A percentile compares a stretch with the other conserved stretches of the same genome.
phyloP scores from a whole-genome alignment of 768 basidiomycete genomes.

The Lactarius hatsudake region DNA sequence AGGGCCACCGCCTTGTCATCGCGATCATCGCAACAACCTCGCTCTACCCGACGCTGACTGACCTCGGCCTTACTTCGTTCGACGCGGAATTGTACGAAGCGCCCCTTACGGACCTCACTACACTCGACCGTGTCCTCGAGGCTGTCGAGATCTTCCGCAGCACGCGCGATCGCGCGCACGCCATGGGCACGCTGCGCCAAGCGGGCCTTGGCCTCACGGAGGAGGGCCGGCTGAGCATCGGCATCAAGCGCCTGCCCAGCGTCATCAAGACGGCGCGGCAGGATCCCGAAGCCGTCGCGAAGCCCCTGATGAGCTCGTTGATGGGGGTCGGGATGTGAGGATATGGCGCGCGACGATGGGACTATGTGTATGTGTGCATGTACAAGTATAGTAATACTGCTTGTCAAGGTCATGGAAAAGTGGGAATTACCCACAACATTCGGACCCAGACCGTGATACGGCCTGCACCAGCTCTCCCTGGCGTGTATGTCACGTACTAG shows the following conservation, averaged over 20 bases:
- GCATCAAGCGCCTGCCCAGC: conserved; percentile 90
- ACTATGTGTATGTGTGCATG: background rate
- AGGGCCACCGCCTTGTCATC: conserved; percentile 89
- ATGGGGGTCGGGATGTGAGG: conserved; percentile 49
- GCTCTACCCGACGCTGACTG: conserved; percentile 75
- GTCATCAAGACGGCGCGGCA: conserved; percentile 98
- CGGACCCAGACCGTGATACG: too few relatives aligned
- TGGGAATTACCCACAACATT: too few relatives aligned
- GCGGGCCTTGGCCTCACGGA: conserved; percentile 80
- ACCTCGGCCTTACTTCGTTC: conserved; percentile 83
- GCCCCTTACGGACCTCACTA: too few relatives aligned
- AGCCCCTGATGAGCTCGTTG: conserved; percentile 61
- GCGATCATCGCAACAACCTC: conserved; percentile 97
- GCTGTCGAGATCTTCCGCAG: conserved; percentile 76
- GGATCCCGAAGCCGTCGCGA: conserved; percentile 80
- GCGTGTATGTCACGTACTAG: background rate
- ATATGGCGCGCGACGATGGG: background rate
- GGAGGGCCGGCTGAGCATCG: conserved; percentile 60
- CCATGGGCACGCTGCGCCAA: conserved; percentile 64
- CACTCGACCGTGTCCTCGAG: conserved; percentile 71
- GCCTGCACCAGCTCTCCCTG: background rate
- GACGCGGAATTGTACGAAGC: conserved; percentile 84
- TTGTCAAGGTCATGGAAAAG: too few relatives aligned
- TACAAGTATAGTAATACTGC: background rate
- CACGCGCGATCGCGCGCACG: conserved; percentile 50